Evolutionary conservation across 148 eudicot species (phyloP).

Genomic region (Simmondsia chinensis): DNA sequence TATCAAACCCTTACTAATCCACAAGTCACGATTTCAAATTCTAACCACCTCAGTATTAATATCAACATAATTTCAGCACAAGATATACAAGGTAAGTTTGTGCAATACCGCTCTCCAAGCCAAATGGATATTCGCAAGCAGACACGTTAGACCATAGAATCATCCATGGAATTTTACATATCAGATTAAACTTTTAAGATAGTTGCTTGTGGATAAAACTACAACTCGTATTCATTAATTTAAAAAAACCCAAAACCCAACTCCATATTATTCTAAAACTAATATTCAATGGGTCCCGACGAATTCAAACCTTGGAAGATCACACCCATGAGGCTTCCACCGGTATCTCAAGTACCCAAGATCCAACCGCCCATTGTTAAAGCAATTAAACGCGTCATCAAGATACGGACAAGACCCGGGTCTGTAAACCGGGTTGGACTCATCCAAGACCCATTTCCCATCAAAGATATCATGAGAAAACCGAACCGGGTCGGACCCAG

Average conservation of each 20-base stretch:
- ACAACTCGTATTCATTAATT: too few species aligned
- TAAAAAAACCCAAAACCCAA: neutral
- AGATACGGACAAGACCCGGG: constrained; percentile 62
- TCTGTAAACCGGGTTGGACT: constrained; percentile 27
- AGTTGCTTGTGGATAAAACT: too few species aligned
- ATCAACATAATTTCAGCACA: too few species aligned
- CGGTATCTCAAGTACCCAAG: constrained; percentile 27
- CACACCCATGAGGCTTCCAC: constrained; percentile 43
- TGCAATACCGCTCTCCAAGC: too few species aligned
- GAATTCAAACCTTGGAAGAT: constrained; percentile 32
- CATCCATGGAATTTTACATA: too few species aligned
- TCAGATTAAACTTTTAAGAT: too few species aligned
- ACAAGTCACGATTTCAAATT: too few species aligned
- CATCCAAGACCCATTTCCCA: constrained; percentile 49
- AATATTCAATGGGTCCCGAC: neutral
- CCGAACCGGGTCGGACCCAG: neutral
- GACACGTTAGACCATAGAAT: too few species aligned
- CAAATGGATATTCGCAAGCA: too few species aligned
- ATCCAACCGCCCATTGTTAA: constrained; percentile 53
- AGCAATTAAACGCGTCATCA: constrained; percentile 55
- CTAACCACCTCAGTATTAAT: too few species aligned
- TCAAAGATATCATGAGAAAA: constrained; percentile 59
- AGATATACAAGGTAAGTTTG: too few species aligned
- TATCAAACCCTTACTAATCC: too few species aligned
- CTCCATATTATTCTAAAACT: neutral